phyloP scores from a whole-genome alignment of 139 green algal species.

The Closterium sp. region DNA sequence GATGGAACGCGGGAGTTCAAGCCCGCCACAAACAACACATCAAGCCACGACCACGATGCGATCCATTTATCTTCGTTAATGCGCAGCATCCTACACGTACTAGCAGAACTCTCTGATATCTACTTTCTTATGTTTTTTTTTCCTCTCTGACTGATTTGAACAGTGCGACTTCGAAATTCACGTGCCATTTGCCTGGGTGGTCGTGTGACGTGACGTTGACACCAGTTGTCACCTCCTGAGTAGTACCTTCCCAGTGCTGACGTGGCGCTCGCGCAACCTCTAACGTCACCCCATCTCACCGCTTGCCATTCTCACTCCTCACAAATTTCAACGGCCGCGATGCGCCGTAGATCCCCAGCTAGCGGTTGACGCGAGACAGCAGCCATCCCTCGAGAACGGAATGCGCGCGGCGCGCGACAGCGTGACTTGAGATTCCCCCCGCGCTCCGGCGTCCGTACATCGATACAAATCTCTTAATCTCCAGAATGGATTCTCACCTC shows the following conservation, averaged over 20 bases:
- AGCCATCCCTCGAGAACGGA: not conserved
- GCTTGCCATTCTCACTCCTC: not conserved
- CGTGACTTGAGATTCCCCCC: not conserved
- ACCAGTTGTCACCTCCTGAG: not conserved
- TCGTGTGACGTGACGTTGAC: too few species aligned
- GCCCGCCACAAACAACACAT: not conserved
- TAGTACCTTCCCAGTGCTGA: not conserved
- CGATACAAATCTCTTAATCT: not conserved
- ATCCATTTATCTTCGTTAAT: not conserved
- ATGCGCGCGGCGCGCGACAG: not conserved
- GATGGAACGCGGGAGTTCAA: not conserved
- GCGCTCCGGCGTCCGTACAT: not conserved
- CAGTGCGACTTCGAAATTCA: not conserved
- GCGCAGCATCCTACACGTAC: too few species aligned
- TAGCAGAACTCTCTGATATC: too few species aligned
- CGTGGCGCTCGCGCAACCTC: not conserved
- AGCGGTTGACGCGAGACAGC: not conserved
- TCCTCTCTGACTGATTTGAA: too few species aligned
- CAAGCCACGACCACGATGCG: not conserved
- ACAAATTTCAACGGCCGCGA: not conserved
- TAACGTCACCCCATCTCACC: not conserved
- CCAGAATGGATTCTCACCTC: not conserved
- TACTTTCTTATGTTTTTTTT: too few species aligned
- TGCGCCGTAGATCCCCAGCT: not conserved
- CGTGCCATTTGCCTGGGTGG: not conserved